Percentiles rank a stretch among this genome's conserved stretches.
phyloP scores from a whole-genome alignment of 139 green algal genomes.

The Ettlia oleoabundans region DNA sequence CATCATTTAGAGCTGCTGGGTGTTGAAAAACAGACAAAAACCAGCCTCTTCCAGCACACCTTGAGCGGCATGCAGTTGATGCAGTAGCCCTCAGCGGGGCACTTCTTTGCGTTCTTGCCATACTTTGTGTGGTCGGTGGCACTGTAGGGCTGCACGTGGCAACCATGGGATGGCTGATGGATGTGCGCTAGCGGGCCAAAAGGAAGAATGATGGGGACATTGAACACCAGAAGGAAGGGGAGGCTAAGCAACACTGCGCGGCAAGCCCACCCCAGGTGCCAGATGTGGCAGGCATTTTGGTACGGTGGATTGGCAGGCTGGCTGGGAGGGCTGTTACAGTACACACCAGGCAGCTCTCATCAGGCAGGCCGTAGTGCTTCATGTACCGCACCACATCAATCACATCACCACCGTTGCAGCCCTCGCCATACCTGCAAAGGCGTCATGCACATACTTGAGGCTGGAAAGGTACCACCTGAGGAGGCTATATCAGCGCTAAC shows the following conservation, averaged over 20 bases:
- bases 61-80: slow-evolving; percentile 67
- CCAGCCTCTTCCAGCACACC: not conserved
- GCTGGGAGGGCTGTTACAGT: not conserved
- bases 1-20: not conserved
- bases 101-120: slow-evolving; percentile 46
- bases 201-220: not conserved
- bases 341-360: slow-evolving; percentile 56
- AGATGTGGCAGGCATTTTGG: too few species aligned
- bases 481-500: too few species aligned
- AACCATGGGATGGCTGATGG: too few species aligned
- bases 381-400: slow-evolving; percentile 70
- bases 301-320: not conserved
- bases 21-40: not conserved
- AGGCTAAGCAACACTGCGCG: not conserved
- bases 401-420: slow-evolving; percentile 63
- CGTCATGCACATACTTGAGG: too few species aligned
- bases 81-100: slow-evolving; percentile 54
- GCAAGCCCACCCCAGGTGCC: too few species aligned
- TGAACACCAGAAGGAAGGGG: not conserved
- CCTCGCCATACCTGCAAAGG: slow-evolving; percentile 41
- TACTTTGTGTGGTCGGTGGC: slow-evolving; percentile 65
- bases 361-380: slow-evolving; percentile 58
- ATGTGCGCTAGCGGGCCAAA: not conserved
- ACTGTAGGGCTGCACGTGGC: slow-evolving; percentile 39
- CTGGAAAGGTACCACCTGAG: too few species aligned